Percentiles rank a stretch among this genome's conserved stretches.
These are phyloP conservation scores for Neurospora sp. DNA, from an alignment of 495 filamentous ascomycete species.

Conservation along the genomic window DNA sequence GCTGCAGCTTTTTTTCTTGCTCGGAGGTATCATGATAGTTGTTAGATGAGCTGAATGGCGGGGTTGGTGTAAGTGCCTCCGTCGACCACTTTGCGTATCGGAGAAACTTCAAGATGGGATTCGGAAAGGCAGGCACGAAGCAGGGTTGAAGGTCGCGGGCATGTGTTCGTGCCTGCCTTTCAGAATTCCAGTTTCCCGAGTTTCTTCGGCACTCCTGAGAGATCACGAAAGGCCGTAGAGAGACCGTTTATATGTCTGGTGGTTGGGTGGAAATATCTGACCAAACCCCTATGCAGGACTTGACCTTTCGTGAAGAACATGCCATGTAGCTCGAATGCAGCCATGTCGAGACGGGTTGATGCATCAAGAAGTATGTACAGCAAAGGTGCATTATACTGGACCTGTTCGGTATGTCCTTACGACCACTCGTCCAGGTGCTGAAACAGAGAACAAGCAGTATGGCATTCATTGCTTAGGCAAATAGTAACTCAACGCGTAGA, in stretches of 20 bases:
- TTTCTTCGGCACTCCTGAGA: not conserved
- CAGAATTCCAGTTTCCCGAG: not conserved
- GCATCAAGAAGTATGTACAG: not conserved
- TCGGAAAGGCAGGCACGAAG: not conserved
- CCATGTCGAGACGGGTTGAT: not conserved
- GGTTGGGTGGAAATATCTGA: not conserved
- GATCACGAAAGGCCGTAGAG: not conserved
- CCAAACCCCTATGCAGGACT: not conserved
- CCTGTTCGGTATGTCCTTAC: not conserved
- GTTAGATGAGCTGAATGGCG: not conserved
- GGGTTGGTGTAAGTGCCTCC: not conserved
- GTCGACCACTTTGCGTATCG: not conserved
- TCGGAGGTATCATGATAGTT: no score
- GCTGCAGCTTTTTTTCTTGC: not conserved
- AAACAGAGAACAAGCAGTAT: not conserved
- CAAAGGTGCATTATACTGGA: not conserved
- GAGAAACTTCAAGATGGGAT: not conserved
- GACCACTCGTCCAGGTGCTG: not conserved
- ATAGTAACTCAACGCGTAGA: not conserved
- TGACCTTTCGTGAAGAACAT: not conserved
- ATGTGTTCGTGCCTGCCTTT: not conserved
- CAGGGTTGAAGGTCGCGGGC: not conserved
- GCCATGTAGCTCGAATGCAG: not conserved
- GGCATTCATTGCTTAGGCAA: not conserved
- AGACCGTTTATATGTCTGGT: not conserved